These are phyloP conservation scores for Vitis rotundifolia DNA, from an alignment of 164 flowering plant species.

Conservation along the genomic window DNA sequence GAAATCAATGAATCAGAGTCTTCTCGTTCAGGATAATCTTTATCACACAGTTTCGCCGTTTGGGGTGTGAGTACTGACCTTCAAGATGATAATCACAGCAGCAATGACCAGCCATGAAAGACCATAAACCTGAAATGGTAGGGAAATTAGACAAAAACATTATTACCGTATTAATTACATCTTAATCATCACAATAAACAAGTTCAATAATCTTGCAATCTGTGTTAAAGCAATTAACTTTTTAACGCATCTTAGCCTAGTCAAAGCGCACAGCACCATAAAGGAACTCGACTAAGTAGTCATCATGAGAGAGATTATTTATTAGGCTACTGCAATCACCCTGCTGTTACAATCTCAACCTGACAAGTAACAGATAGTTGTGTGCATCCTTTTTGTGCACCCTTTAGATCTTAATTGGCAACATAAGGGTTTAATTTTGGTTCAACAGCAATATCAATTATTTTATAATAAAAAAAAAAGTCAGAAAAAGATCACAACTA, in stretches of 20 bases:
- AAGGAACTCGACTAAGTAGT: background rate
- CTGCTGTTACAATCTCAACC: background rate
- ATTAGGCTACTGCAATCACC: background rate
- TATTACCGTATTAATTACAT: too few species aligned
- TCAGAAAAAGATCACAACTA: too few species aligned
- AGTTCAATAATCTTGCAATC: background rate
- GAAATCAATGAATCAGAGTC: background rate
- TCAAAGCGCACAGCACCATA: background rate
- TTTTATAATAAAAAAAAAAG: too few species aligned
- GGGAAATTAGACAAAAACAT: background rate
- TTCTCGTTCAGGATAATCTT: background rate
- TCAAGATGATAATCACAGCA: conserved; percentile 75
- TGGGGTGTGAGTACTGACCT: conserved; percentile 49
- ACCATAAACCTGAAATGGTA: conserved; percentile 70
- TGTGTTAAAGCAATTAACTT: background rate
- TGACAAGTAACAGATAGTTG: background rate
- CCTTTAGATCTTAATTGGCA: background rate
- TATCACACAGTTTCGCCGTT: background rate
- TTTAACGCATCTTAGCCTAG: background rate
- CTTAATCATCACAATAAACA: too few species aligned
- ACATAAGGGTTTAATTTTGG: background rate
- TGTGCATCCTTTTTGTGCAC: background rate
- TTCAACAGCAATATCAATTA: background rate
- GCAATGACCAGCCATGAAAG: conserved; percentile 95
- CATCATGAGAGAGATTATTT: background rate